phyloP scores from a whole-genome alignment of 2,329 filamentous ascomycete genomes.

The Fusarium nematophilum region DNA sequence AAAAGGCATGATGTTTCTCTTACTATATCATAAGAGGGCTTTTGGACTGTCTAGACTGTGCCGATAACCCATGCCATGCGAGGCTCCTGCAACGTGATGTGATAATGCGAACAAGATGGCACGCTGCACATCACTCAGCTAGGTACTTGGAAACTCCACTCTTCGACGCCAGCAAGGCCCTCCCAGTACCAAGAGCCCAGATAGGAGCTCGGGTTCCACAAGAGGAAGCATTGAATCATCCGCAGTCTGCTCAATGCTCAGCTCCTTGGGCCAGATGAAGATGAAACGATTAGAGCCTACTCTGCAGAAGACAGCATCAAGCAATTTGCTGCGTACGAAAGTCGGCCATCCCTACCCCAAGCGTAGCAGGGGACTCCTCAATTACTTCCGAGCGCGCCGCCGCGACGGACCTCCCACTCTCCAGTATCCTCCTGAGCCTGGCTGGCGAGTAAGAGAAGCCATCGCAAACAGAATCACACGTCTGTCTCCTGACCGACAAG shows the following conservation, averaged over 20 bases:
- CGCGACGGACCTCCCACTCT: constrained; percentile 7
- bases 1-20: constrained; percentile 9
- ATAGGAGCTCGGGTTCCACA: not conserved
- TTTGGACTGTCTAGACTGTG: not conserved
- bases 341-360: constrained; percentile 22
- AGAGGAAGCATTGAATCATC: not conserved
- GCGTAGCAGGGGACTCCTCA: constrained; percentile 21
- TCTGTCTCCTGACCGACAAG: constrained; percentile 26
- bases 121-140: constrained; percentile 14
- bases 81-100: constrained; percentile 29
- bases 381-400: constrained; percentile 3
- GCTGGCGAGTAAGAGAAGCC: constrained; percentile 24
- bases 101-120: constrained; percentile 21
- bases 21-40: not conserved
- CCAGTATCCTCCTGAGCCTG: not conserved
- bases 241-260: too few relatives aligned
- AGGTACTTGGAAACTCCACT: constrained; percentile 23
- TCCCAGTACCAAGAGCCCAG: constrained; percentile 15
- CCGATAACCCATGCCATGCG: constrained; percentile 7
- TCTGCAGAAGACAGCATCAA: not conserved
- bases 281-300: too few relatives aligned
- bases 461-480: constrained; percentile 27
- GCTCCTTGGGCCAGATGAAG: too few relatives aligned
- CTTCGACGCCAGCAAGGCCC: not conserved
- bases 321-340: constrained; percentile 28